Conservation (phyloP, 78 protist genomes). For the Capsaspora owczarzaki region DNA sequence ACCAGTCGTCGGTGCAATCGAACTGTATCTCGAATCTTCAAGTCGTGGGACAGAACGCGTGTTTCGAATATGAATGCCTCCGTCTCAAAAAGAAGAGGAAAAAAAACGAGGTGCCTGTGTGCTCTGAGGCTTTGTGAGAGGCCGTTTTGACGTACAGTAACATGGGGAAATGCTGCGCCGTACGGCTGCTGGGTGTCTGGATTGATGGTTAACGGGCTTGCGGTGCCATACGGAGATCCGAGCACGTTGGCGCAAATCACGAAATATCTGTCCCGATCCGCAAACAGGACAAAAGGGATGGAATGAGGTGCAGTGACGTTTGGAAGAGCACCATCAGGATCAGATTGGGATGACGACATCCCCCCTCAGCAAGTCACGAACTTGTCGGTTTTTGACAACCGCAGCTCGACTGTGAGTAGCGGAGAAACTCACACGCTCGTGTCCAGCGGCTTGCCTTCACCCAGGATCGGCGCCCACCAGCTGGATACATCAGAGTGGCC, state of each 20-base stretch:
- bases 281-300: no score
- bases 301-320: neutral
- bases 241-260: conserved; percentile 6
- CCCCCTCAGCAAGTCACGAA: no score
- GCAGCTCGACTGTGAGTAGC: no score
- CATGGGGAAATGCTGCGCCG: neutral
- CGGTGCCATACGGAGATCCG: conserved; percentile 22
- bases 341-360: no score
- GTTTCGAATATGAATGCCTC: no score
- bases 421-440: neutral
- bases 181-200: neutral
- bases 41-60: neutral
- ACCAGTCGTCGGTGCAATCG: conserved; percentile 2
- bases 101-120: no score
- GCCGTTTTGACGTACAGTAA: neutral
- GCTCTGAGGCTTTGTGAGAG: no score
- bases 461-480: conserved; percentile 13
- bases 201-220: neutral
- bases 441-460: neutral
- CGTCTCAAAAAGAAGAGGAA: no score
- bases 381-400: no score
- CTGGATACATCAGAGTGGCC: neutral
- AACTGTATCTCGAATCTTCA: neutral
- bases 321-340: no score
- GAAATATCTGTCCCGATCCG: conserved; percentile 7